phyloP scores from a whole-genome alignment of 2,329 filamentous ascomycete species.

The Chaetomium globosum region DNA sequence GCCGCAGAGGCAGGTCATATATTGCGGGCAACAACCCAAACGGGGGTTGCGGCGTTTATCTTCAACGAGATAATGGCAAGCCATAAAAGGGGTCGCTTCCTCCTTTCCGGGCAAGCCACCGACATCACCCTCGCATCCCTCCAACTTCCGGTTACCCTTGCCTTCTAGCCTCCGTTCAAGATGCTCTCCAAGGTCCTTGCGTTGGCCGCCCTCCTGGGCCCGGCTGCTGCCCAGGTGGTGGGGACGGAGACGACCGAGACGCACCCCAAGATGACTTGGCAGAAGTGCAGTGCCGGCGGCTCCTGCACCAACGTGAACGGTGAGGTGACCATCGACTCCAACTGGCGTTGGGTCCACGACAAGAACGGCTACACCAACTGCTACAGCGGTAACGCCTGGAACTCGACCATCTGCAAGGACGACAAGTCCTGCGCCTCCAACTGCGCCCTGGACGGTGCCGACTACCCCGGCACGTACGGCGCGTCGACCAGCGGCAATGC shows the following conservation, averaged over 20 bases:
- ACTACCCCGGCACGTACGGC: conserved; percentile 57
- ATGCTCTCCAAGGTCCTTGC: conserved; percentile 11
- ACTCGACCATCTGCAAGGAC: conserved; percentile 47
- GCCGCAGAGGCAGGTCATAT: not conserved
- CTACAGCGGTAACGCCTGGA: conserved; percentile 57
- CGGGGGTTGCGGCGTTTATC: not conserved
- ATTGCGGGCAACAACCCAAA: not conserved
- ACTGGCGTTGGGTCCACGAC: conserved; percentile 65
- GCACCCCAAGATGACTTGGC: conserved; percentile 58
- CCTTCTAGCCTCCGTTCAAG: not conserved
- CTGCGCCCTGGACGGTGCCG: conserved; percentile 58
- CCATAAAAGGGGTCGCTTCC: conserved; percentile 2
- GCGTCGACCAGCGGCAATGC: conserved; percentile 55
- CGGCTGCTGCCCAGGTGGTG: conserved; percentile 53
- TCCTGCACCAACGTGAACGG: conserved; percentile 54
- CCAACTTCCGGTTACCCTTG: not conserved
- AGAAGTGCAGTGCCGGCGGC: conserved; percentile 55
- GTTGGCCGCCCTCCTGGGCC: conserved; percentile 9
- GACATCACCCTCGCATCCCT: not conserved
- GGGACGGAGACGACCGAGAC: conserved; percentile 52
- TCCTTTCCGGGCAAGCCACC: not conserved
- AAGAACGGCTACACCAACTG: conserved; percentile 55
- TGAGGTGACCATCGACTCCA: conserved; percentile 60
- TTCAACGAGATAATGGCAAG: too few relatives aligned
- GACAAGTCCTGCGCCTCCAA: conserved; percentile 51